phyloP scores from a whole-genome alignment of 768 basidiomycete genomes.

The Collybia nuda region DNA sequence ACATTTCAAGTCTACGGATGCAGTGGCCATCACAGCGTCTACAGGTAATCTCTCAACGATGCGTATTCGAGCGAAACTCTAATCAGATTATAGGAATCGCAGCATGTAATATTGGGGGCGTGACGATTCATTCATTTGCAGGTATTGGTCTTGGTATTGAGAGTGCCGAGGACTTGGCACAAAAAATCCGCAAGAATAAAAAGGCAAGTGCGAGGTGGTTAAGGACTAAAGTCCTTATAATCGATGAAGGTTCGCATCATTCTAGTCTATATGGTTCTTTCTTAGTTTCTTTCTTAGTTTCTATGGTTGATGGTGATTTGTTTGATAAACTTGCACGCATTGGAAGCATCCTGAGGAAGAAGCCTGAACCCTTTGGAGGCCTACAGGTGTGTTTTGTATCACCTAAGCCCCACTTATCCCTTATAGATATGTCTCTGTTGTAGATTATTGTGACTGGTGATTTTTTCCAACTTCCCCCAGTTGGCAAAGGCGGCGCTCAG shows the following conservation, averaged over 20 bases:
- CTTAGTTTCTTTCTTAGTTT: constrained; percentile 55
- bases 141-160: constrained; percentile 88
- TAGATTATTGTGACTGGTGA: constrained; percentile 93
- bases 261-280: neutral
- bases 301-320: constrained; percentile 93
- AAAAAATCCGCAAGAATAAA: constrained; percentile 77
- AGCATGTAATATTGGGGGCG: constrained; percentile 95
- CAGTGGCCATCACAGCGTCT: constrained; percentile 91
- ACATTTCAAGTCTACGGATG: constrained; percentile 54
- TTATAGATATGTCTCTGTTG: neutral
- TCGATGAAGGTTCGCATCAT: constrained; percentile 66
- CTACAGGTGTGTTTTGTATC: constrained; percentile 63
- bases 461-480: constrained; percentile 97
- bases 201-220: constrained; percentile 82
- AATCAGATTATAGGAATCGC: constrained; percentile 66
- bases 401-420: neutral
- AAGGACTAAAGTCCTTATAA: constrained; percentile 80
- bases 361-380: constrained; percentile 81
- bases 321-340: constrained; percentile 89
- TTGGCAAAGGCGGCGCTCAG: constrained; percentile 54
- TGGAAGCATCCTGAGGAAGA: constrained; percentile 62
- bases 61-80: neutral
- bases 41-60: constrained; percentile 54
- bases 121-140: constrained; percentile 94
- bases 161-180: constrained; percentile 54